These are phyloP conservation scores for barley (Hordeum vulgare) DNA, from an alignment of 176 grass and related monocot species.

Conservation along the genomic window MorexV3_pseudomolecules_assembly NC_058524.1:493783912-493784411, in stretches of 20 bases:
- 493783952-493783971: neutral
- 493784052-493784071: slow-evolving; percentile 29
- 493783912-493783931: neutral
- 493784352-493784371: too few species aligned
- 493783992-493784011: neutral
- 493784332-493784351: too few species aligned
- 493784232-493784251: too few species aligned
- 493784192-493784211: too few species aligned
- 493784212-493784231: too few species aligned
- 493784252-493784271: too few species aligned
- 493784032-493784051: slow-evolving; percentile 25
- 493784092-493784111: slow-evolving; percentile 1
- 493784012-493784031: neutral
- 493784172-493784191: slow-evolving; percentile 18
- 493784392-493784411: too few species aligned
- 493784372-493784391: too few species aligned
- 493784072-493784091: neutral
- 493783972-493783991: neutral
- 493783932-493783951: slow-evolving; percentile 21
- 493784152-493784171: slow-evolving; percentile 14
- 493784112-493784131: slow-evolving; percentile 24
- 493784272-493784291: too few species aligned
- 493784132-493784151: slow-evolving; percentile 22
- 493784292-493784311: too few species aligned
- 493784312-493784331: too few species aligned